Percentiles rank a stretch among this genome's conserved stretches.
phyloP scores from a whole-genome alignment of 202 grass and related monocot species.

The Panicum hallii region DNA sequence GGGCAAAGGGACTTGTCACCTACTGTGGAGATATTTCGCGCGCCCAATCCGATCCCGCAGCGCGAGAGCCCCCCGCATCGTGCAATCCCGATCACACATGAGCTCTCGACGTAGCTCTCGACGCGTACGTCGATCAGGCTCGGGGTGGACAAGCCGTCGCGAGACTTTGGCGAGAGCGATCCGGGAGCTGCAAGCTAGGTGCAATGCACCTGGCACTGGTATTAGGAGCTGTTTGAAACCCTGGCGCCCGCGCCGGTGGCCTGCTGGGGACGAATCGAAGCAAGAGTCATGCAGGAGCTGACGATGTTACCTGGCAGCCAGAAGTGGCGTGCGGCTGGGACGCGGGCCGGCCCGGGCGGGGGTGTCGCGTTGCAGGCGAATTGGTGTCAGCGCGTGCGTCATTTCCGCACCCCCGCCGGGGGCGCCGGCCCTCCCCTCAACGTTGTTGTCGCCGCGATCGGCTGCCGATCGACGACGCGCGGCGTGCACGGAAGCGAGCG shows the following conservation, averaged over 20 bases:
- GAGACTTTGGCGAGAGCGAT: slow-evolving; percentile 3
- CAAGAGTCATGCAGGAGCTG: too few relatives aligned
- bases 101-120: background rate
- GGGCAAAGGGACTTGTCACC: slow-evolving; percentile 55
- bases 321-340: background rate
- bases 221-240: background rate
- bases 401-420: slow-evolving; percentile 35
- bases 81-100: slow-evolving; percentile 38
- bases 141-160: background rate
- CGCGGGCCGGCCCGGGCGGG: background rate
- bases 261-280: background rate
- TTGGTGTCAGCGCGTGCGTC: slow-evolving; percentile 74
- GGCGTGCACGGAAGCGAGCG: background rate
- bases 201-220: slow-evolving; percentile 27
- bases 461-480: background rate
- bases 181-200: slow-evolving; percentile 12
- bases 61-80: too few relatives aligned
- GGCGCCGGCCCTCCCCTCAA: background rate
- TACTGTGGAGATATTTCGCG: slow-evolving; percentile 56
- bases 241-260: background rate
- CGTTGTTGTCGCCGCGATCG: slow-evolving; percentile 44
- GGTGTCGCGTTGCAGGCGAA: slow-evolving; percentile 51
- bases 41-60: slow-evolving; percentile 30
- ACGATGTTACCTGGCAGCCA: background rate
- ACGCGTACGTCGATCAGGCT: background rate